phyloP scores from a whole-genome alignment of 2,329 filamentous ascomycete genomes.

The Raffaelea deltoideospora region DNA sequence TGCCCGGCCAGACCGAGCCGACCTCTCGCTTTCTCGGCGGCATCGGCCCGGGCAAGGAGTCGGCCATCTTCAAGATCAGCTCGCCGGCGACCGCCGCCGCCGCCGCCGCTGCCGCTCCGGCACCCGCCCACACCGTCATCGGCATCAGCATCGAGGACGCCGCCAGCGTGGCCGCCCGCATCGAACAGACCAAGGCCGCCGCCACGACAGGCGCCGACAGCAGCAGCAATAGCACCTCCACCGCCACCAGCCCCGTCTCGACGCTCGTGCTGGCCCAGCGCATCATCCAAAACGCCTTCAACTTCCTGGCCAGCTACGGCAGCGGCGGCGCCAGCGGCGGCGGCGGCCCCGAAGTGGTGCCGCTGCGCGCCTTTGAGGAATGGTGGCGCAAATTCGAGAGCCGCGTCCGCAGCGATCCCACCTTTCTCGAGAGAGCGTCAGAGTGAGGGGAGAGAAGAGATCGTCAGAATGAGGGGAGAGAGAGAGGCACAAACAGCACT shows the following conservation, averaged over 20 bases:
- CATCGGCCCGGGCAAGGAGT: slow-evolving; percentile 79
- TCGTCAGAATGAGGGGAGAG: no score
- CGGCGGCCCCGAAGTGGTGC: slow-evolving; percentile 63
- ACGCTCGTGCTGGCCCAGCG: slow-evolving; percentile 74
- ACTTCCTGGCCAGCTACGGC: slow-evolving; percentile 83
- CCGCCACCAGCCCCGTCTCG: slow-evolving; percentile 1
- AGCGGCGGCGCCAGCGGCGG: slow-evolving; percentile 28
- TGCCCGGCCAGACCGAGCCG: slow-evolving; percentile 22
- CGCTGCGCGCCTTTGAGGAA: slow-evolving; percentile 86
- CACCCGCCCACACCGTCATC: slow-evolving; percentile 37
- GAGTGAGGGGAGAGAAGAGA: slow-evolving; percentile 2
- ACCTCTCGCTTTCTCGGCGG: slow-evolving; percentile 59
- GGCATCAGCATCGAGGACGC: slow-evolving; percentile 73
- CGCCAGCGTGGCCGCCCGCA: slow-evolving; percentile 52
- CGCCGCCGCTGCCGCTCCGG: slow-evolving; percentile 6
- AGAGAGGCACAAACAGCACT: no score
- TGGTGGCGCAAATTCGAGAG: slow-evolving; percentile 98
- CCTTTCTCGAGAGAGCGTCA: slow-evolving; percentile 58
- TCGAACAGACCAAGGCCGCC: slow-evolving; percentile 39
- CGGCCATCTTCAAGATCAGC: slow-evolving; percentile 72
- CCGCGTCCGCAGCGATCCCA: slow-evolving; percentile 69
- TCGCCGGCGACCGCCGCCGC: slow-evolving; percentile 11
- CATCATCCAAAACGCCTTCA: slow-evolving; percentile 95
- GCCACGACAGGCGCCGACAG: slow-evolving; percentile 11
- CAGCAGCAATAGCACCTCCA: background rate